Evolutionary conservation across 108 stramenopile species (phyloP).

Genomic region (Stephanodiscus triporus): DNA sequence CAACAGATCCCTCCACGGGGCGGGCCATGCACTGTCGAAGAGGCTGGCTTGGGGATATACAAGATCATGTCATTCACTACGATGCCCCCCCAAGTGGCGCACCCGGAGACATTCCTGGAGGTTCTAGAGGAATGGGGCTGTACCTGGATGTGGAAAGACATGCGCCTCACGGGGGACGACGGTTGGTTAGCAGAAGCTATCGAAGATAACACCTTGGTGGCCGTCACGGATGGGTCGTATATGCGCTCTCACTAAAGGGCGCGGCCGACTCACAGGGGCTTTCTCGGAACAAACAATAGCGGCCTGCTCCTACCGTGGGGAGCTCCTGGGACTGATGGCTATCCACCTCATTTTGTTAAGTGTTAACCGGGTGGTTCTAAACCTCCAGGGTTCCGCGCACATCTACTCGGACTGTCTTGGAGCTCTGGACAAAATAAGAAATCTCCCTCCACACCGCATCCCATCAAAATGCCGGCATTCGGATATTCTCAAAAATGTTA

Average conservation of each 20-base stretch:
- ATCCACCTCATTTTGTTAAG: neutral
- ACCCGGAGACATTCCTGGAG: conserved; percentile 1
- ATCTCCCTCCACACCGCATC: neutral
- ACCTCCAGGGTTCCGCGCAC: neutral
- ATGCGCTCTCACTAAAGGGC: neutral
- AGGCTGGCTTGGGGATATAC: neutral
- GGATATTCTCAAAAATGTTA: conserved; percentile 18
- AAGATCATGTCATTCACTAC: neutral
- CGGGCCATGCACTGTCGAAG: neutral
- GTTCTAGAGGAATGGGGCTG: conserved; percentile 14
- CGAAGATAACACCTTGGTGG: neutral
- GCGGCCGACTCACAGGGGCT: neutral
- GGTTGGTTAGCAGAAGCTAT: conserved; percentile 7
- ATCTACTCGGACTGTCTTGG: neutral
- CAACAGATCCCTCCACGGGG: neutral
- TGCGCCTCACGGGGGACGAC: neutral
- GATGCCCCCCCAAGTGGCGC: neutral
- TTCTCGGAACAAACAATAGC: conserved; percentile 4
- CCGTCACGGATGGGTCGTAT: conserved; percentile 22
- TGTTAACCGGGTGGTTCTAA: neutral
- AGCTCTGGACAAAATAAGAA: neutral
- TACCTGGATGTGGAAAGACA: conserved; percentile 4
- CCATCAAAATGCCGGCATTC: conserved; percentile 6
- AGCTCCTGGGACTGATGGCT: neutral
- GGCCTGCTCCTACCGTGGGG: neutral